A percentile compares a stretch with the other conserved stretches of the same genome.
Conservation (phyloP, 371 early-diverging fungal species). For the Mucor racemosus region DNA sequence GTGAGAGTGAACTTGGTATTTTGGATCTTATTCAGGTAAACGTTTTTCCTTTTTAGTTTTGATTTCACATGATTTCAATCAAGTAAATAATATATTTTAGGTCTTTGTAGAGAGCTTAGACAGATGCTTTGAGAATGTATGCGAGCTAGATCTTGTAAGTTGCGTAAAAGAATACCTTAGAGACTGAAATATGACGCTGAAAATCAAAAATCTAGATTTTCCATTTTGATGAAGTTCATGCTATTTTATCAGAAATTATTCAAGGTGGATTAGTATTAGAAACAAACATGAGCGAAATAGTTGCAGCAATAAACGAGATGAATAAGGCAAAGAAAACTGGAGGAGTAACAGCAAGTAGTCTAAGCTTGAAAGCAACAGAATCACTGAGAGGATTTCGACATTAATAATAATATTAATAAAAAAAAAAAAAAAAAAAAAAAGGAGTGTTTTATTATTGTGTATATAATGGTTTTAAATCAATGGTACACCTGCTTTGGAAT, state of each 20-base stretch:
- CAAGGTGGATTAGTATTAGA: slow-evolving; percentile 80
- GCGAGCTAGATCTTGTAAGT: slow-evolving; percentile 91
- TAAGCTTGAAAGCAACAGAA: slow-evolving; percentile 48
- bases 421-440: background rate
- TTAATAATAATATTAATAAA: slow-evolving; percentile 16
- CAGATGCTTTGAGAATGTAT: slow-evolving; percentile 92
- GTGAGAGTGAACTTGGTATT: slow-evolving; percentile 95
- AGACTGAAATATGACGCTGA: background rate
- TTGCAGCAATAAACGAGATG: slow-evolving; percentile 60
- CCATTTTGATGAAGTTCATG: slow-evolving; percentile 72
- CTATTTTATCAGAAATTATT: slow-evolving; percentile 78
- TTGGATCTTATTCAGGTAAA: slow-evolving; percentile 90
- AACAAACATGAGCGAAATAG: slow-evolving; percentile 69
- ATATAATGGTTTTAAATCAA: background rate
- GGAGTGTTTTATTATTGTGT: background rate
- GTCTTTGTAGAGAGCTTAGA: slow-evolving; percentile 96
- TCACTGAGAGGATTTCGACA: slow-evolving; percentile 50
- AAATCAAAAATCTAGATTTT: slow-evolving; percentile 59
- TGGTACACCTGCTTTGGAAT: slow-evolving; percentile 10
- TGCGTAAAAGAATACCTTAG: background rate
- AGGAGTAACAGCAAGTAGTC: slow-evolving; percentile 38
- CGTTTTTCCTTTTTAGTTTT: background rate
- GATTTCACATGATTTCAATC: no score
- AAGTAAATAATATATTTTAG: slow-evolving; percentile 35
- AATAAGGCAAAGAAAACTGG: slow-evolving; percentile 26